Evolutionary conservation across 306 rosid genomes (phyloP), one percentile per base, ranked within the genome.

Genomic region (Pueraria montana): DNA sequence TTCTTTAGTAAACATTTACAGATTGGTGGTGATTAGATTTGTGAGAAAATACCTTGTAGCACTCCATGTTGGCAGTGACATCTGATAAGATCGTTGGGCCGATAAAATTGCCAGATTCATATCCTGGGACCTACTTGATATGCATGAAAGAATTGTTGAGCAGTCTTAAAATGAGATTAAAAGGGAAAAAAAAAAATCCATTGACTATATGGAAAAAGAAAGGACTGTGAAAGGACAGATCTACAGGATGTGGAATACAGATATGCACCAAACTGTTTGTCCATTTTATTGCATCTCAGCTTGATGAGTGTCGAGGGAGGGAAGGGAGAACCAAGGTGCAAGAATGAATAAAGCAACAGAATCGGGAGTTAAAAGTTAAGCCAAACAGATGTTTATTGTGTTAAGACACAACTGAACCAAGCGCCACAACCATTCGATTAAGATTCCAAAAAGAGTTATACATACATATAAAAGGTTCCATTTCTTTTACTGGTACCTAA

Each of bases 31-130:
- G 50, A 42, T 26, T 16, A 56, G 17, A 27, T 27, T 11, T 49
- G 58, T 8, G 17, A 66, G 65, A 71, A 30, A 55, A 82, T 48
- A 95, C 97, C 94, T 91, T 71, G 86, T 95, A 91, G 90, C 98
- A 91, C 82, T 95, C 94, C 97, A 95, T 95, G 86, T 90, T 48
- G 26, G 87, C 68, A 3, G 71, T 74, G 80, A 91, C 90, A 84
- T 88, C 80, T 78, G 97, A 82, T 87, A 95, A 79, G 89, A 95
- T 80, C 40, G 97, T 95, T 20, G 98, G 97, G 56, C 98, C 98
- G 80, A 95, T 76, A 89, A 95, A 95, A 85, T 95, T 95, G 40
- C 98, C 97, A 34, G 86, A 87, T 88, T 93, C 97, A 80, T 95
- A 95, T 75, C 95, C 88, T 0, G 95, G 93, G 75, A 95, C 98